phyloP scores from a whole-genome alignment of 371 early-diverging fungal genomes.

The Basidiobolus meristosporus region DNA sequence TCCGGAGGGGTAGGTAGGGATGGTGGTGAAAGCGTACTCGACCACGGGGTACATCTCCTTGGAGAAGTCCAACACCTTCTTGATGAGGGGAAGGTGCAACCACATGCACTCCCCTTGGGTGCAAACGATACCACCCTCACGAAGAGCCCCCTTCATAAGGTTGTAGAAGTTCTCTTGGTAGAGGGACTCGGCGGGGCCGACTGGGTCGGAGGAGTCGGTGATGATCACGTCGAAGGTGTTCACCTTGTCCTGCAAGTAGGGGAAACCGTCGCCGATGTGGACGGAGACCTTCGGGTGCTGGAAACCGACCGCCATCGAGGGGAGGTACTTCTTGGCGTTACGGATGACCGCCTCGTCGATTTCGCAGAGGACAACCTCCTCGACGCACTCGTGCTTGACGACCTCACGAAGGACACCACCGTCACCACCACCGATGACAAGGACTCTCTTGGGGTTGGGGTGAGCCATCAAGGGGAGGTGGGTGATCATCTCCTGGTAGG shows the following conservation, averaged over 20 bases:
- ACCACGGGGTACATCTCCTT: constrained; percentile 69
- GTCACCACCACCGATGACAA: constrained; percentile 97
- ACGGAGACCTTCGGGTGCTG: constrained; percentile 84
- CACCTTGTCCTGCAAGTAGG: constrained; percentile 69
- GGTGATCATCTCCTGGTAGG: constrained; percentile 97
- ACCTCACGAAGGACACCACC: constrained; percentile 95
- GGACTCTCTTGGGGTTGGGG: constrained; percentile 85
- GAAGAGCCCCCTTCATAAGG: constrained; percentile 75
- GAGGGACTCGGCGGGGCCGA: constrained; percentile 88
- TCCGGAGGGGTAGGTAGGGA: constrained; percentile 94
- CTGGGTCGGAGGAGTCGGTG: constrained; percentile 94
- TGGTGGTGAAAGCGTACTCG: constrained; percentile 79
- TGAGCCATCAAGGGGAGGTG: constrained; percentile 87
- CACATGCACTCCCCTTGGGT: constrained; percentile 97
- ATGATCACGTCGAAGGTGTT: constrained; percentile 89
- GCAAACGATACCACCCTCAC: constrained; percentile 76
- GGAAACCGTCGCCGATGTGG: constrained; percentile 88
- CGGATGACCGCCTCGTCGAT: constrained; percentile 91
- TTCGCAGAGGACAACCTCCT: constrained; percentile 80
- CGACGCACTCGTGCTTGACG: constrained; percentile 85
- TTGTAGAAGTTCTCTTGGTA: constrained; percentile 81
- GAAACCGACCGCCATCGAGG: constrained; percentile 84
- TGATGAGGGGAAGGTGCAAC: constrained; percentile 84
- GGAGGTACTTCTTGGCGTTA: constrained; percentile 80
- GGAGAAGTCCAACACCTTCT: constrained; percentile 57